These are phyloP conservation scores for Thecaphora thlaspeos DNA, from an alignment of 1,284 basidiomycete genomes.

Conservation along the genomic window DNA sequence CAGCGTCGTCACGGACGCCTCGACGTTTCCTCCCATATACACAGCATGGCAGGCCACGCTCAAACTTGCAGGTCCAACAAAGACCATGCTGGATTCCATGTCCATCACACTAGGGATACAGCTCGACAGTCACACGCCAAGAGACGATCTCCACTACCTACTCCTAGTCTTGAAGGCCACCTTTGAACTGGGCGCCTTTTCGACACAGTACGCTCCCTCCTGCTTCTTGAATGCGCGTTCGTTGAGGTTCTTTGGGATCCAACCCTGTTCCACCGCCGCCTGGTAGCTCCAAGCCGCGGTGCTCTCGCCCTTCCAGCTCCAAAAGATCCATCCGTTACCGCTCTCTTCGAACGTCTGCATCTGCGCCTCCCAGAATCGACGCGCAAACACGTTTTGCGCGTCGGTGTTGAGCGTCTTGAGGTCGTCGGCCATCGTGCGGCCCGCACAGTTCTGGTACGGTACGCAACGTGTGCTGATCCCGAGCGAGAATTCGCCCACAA, in stretches of 20 bases:
- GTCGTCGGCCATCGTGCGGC: constrained; percentile 9
- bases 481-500: constrained; percentile 12
- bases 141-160: neutral
- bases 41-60: too few relatives aligned
- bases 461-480: constrained; percentile 7
- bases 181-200: neutral
- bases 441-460: constrained; percentile 3
- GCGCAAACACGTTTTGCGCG: constrained; percentile 7
- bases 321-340: constrained; percentile 5
- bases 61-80: too few relatives aligned
- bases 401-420: constrained; percentile 6
- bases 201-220: neutral
- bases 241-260: constrained; percentile 16
- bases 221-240: neutral
- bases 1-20: too few relatives aligned
- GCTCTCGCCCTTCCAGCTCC: constrained; percentile 20
- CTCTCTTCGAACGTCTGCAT: constrained; percentile 9
- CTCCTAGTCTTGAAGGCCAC: neutral
- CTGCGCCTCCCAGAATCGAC: constrained; percentile 22
- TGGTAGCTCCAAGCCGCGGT: constrained; percentile 12
- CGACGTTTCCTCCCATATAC: too few relatives aligned
- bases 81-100: too few relatives aligned
- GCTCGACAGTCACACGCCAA: too few relatives aligned
- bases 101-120: too few relatives aligned
- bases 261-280: constrained; percentile 10